Conservation (phyloP, 176 grass and related monocot genomes). For the Alopecurus myosuroides region DNA sequence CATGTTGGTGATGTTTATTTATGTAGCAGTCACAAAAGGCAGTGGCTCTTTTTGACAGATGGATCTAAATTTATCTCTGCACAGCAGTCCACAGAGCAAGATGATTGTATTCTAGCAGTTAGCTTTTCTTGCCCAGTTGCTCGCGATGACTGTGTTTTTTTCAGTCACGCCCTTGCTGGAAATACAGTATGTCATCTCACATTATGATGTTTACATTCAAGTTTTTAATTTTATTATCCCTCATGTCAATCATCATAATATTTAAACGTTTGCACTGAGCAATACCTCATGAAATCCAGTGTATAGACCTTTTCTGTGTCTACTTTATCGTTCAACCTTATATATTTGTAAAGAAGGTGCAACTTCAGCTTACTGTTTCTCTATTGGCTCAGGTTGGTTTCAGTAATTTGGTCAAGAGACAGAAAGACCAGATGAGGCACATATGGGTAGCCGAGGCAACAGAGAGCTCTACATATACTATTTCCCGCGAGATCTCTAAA, state of each 20-base stretch:
- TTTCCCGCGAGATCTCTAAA: slow-evolving; percentile 57
- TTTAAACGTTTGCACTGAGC: slow-evolving; percentile 5
- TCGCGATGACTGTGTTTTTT: slow-evolving; percentile 55
- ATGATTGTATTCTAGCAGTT: slow-evolving; percentile 67
- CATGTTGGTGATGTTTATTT: slow-evolving; percentile 70
- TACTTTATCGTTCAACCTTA: slow-evolving; percentile 20
- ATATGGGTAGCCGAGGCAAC: slow-evolving; percentile 89
- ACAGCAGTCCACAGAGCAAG: slow-evolving; percentile 35
- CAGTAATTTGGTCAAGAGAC: slow-evolving; percentile 72
- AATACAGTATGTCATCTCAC: slow-evolving; percentile 56
- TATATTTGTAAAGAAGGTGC: slow-evolving; percentile 14
- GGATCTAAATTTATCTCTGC: slow-evolving; percentile 48
- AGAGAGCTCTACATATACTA: slow-evolving; percentile 51
- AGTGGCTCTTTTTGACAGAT: slow-evolving; percentile 91
- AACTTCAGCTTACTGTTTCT: slow-evolving; percentile 20
- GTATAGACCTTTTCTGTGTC: not conserved
- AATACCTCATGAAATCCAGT: not conserved
- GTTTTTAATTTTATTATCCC: not conserved
- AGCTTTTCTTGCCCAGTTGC: slow-evolving; percentile 49
- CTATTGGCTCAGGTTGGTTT: slow-evolving; percentile 73
- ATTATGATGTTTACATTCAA: not conserved
- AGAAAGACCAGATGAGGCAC: slow-evolving; percentile 71
- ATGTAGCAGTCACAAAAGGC: slow-evolving; percentile 64
- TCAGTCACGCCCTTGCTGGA: slow-evolving; percentile 56
- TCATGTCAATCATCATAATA: not conserved